Conservation (phyloP, 768 basidiomycete genomes). For the Lentinula lateritia region DNA sequence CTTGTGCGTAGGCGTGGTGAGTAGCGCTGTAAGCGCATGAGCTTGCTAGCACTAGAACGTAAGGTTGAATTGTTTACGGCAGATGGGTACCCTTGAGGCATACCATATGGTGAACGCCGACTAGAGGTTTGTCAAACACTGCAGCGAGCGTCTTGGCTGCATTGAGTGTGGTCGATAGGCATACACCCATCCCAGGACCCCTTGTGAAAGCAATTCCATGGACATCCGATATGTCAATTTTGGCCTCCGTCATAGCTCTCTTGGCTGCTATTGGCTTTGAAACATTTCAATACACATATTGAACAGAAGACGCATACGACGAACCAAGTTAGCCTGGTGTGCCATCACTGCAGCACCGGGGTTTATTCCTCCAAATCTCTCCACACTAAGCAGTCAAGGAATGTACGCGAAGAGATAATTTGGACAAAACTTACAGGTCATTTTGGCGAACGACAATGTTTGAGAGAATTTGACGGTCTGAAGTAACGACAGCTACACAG, state of each 20-base stretch:
- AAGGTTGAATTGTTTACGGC: not conserved
- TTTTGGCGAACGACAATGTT: constrained; percentile 88
- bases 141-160: constrained; percentile 86
- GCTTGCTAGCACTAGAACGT: constrained; percentile 61
- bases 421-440: constrained; percentile 35
- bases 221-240: constrained; percentile 52
- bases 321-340: constrained; percentile 77
- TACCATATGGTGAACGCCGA: constrained; percentile 94
- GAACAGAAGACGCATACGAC: not conserved
- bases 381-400: constrained; percentile 36
- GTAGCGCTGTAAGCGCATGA: constrained; percentile 77
- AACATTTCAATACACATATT: not conserved
- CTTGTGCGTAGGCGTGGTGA: constrained; percentile 40
- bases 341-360: constrained; percentile 70
- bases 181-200: constrained; percentile 82
- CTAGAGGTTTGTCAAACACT: constrained; percentile 66
- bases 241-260: constrained; percentile 62
- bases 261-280: constrained; percentile 67
- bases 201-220: constrained; percentile 90
- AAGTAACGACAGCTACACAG: constrained; percentile 82
- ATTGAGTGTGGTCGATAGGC: constrained; percentile 72
- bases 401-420: not conserved
- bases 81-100: constrained; percentile 11
- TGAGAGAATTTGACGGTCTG: constrained; percentile 62
- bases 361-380: constrained; percentile 67